Evolutionary conservation across 768 basidiomycete species (phyloP).

Genomic region (Butyriboletus loyo): DNA sequence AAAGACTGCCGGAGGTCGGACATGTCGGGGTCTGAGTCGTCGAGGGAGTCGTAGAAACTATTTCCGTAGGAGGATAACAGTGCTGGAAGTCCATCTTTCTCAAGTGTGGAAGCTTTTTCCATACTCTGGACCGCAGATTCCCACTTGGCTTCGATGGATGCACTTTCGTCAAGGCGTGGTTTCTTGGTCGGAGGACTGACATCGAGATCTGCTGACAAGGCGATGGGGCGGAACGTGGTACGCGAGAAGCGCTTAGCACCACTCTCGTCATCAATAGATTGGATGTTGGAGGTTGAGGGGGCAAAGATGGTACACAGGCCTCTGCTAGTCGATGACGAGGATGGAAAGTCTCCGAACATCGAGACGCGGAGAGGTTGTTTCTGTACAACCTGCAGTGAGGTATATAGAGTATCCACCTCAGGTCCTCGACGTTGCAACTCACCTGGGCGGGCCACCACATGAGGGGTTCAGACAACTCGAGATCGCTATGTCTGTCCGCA

Average conservation of each 20-base stretch:
- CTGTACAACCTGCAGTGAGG: constrained; percentile 21
- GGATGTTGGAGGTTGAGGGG: constrained; percentile 41
- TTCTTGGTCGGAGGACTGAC: constrained; percentile 44
- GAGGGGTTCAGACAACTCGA: constrained; percentile 12
- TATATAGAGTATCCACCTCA: constrained; percentile 4
- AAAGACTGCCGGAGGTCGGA: constrained; percentile 9
- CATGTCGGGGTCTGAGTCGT: constrained; percentile 23
- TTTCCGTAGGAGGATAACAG: constrained; percentile 30
- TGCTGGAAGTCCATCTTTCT: constrained; percentile 49
- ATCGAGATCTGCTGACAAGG: constrained; percentile 1
- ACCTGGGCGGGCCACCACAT: constrained; percentile 79
- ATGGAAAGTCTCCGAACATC: constrained; percentile 30
- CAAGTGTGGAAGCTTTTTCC: constrained; percentile 40
- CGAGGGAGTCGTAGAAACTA: constrained; percentile 26
- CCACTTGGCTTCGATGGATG: constrained; percentile 42
- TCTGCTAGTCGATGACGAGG: constrained; percentile 23
- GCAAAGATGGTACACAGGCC: constrained; percentile 26
- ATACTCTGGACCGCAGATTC: constrained; percentile 44
- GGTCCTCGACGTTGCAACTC: constrained; percentile 11
- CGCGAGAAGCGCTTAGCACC: constrained; percentile 44
- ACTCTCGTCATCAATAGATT: constrained; percentile 34
- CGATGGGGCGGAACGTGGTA: constrained; percentile 32
- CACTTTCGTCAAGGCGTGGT: constrained; percentile 34
- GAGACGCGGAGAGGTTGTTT: constrained; percentile 28
- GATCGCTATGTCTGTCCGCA: constrained; percentile 30